Base-by-base conservation (phyloP, 805 yeast genomes). In the Grigorovia humatica region DNA sequence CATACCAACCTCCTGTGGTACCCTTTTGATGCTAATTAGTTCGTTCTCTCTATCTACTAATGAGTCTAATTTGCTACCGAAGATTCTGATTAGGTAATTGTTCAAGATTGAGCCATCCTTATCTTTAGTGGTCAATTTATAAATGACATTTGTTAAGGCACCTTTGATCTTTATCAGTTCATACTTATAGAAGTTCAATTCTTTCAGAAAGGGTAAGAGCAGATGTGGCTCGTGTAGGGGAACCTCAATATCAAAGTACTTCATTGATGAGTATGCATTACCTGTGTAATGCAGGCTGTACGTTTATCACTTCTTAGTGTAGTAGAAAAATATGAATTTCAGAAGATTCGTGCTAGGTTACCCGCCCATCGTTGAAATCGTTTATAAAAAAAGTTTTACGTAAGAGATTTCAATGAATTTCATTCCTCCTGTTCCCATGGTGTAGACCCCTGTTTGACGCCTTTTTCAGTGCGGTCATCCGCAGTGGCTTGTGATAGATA, bases 111-210 rank as follows among this genome's bases (percentile, higher is more conserved):
- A 80, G 17, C 15, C 15, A 38, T 38, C 42, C 17, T 38, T 38
- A n/a, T 38, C 42, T 38, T 38, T 38, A n/a, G 17, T 38, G 17
- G 13, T 38, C 4, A 91, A 76, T 59, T 80, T 81, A 66, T 85
- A 91, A 51, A 90, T 85, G 40, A 89, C 84, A 66, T 90, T 90
- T 23, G 98, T 91, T 58, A 90, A 73, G 0, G 98, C 98, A 12
- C 97, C 97, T 48, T 85, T 79, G 50, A 90, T 84, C 55, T 96
- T 75, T 40, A 68, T 70, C 8, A 55, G 42, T 9, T 48, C 43
- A 41, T 50, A 49, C 5, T 35, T 20, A 30, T 48, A 47, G 32
- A 30, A 44, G 4, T 41, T 18, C 9, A 29, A 29, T 8, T 44
- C 35, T 9, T 40, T 29, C 15, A 55, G 27, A 43, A 49, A 50